Base-by-base conservation (phyloP, 2,329 filamentous ascomycete genomes). In the Fusarium azukiicola region DNA sequence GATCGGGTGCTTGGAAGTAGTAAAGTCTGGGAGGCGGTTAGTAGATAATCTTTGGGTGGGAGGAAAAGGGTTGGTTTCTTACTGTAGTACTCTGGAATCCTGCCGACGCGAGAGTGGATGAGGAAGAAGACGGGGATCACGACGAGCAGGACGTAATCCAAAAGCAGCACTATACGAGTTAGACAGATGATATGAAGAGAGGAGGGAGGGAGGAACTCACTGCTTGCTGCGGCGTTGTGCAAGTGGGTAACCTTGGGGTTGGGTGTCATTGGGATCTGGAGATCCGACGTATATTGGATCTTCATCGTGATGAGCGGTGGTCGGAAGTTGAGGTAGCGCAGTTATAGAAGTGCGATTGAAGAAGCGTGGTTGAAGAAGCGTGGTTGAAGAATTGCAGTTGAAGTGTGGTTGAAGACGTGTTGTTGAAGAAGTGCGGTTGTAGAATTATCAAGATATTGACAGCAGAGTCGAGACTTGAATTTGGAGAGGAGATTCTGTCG, bases 241-340 rank as follows among this genome's bases (percentile, higher is more conserved):
- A 61, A 36, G 21, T 23, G 56, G 42, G 14, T 23, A 19, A 38
- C n/a, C 36, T 61, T 61, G 9, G 23, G 10, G 38, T 17, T 23
- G 56, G 56, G 56, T 16, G n/a, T 61, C 56, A 42, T 61, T 61
- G 56, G 56, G 56, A 36, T 12, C 56, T 40, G 40, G 56, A 61
- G 56, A 14, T n/a, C 56, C 56, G 56, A 61, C n/a, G 23, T 38
- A 23, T 61, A 61, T 40, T 42, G 36, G 38, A 61, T 10, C 10
- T 12, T 42, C 56, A 61, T 40, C 56, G 23, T 61, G n/a, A 23
- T 61, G 56, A 42, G 36, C 23, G 38, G 23, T 61, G 11, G 56
- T 61, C 23, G 38, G n/a, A 23, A 6, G 36, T 23, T 58, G 32
- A 40, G n/a, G 27, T 32, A 32, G 27, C 27, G 27, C 27, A 32